Base-by-base conservation (phyloP, 345 rosid species). In the Murraya koenigii region DNA sequence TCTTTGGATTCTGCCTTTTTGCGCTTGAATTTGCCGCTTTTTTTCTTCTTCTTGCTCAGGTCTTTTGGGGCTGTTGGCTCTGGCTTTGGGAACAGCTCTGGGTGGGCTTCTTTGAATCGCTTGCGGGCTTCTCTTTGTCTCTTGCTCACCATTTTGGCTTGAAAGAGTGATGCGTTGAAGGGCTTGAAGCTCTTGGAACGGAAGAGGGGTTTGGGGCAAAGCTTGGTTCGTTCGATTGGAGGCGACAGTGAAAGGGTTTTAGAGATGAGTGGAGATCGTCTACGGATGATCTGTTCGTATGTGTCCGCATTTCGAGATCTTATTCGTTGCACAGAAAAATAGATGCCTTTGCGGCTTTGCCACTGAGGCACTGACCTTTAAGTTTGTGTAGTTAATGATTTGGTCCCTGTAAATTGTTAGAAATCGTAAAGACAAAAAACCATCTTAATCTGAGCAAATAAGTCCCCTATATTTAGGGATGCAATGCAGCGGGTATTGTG, bases 41-140 rank as follows among this genome's bases (percentile, higher is more conserved):
- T 89, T 60, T 88, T 86, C 82, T 80, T 90, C 80, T 85, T 90
- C 89, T 89, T 90, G 74, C 81, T 44, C 1, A 93, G 93, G 82
- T 91, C 90, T 63, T 82, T 85, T 2, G 94, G 88, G 8, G 90
- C 89, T 30, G 97, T 89, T 54, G 97, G 92, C 77, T 91, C 93
- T 63, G 94, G 83, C 52, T 85, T 71, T 7, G 92, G 97, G 58
- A 92, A 91, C 79, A 84, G 80, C 70, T 87, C 95, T 0, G 98
- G 97, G 71, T 92, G 76, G 28, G 60, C 92, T 79, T 80, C 88
- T 78, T 80, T 93, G 88, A 76, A 92, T 35, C 79, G 78, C 82
- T 92, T 92, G 36, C 93, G 91, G 38, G 99, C 99, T 77, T 84
- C 75, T 83, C 85, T 88, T 78, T 94, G 94, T 65, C 97, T 88